Evolutionary conservation across 192 early-diverging fungal species (phyloP).

Genomic region (Diversispora eburnea): DNA sequence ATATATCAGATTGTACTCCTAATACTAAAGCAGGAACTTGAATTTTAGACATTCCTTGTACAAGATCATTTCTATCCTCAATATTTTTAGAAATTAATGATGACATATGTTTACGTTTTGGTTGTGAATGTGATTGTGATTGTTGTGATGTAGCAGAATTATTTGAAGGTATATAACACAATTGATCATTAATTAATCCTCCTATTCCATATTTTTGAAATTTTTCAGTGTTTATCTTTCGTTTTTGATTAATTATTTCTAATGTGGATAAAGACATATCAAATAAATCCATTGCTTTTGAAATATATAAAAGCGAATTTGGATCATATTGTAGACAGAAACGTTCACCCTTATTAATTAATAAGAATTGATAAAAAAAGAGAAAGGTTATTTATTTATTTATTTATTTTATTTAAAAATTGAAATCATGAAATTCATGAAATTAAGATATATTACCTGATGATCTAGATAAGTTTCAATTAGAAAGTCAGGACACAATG

Average conservation of each 20-base stretch:
- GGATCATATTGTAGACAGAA: slow-evolving; percentile 93
- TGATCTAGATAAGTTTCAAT: slow-evolving; percentile 97
- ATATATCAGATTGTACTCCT: slow-evolving; percentile 91
- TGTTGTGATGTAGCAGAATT: slow-evolving; percentile 24
- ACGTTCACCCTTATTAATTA: slow-evolving; percentile 66
- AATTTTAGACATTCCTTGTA: slow-evolving; percentile 66
- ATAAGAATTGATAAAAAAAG: not conserved
- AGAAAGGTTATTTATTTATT: not conserved
- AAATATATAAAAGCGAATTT: slow-evolving; percentile 89
- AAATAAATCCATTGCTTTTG: slow-evolving; percentile 99
- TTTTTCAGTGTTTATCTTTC: slow-evolving; percentile 38
- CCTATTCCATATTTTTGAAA: slow-evolving; percentile 31
- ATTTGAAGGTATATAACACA: slow-evolving; percentile 1
- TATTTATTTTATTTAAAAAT: not conserved
- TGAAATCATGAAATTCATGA: not conserved
- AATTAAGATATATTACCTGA: slow-evolving; percentile 43
- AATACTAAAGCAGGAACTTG: slow-evolving; percentile 83
- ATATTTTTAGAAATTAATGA: slow-evolving; percentile 14
- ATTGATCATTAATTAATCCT: slow-evolving; percentile 32
- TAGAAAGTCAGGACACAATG: slow-evolving; percentile 86
- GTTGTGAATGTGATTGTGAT: not conserved
- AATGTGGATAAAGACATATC: slow-evolving; percentile 72
- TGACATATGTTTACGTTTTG: slow-evolving; percentile 10
- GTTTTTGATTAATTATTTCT: slow-evolving; percentile 38
- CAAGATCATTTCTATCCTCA: slow-evolving; percentile 53